These are phyloP conservation scores for Hericium alpestre DNA, from an alignment of 768 basidiomycete species.

Conservation along the genomic window DNA sequence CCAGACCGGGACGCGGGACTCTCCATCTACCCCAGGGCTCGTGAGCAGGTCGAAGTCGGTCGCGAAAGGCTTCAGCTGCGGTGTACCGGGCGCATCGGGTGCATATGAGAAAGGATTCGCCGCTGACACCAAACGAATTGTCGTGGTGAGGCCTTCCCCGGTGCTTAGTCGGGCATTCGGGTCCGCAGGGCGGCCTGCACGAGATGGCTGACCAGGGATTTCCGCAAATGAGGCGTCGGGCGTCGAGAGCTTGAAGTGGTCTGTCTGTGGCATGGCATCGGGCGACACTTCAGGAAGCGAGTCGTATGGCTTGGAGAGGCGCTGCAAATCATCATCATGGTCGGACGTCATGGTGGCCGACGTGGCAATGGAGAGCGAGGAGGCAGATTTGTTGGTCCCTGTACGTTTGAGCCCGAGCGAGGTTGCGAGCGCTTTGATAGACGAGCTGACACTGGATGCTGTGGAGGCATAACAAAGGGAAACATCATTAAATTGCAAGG, in stretches of 20 bases:
- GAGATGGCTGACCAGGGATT: conserved; percentile 47
- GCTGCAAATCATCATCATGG: conserved; percentile 9
- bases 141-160: conserved; percentile 29
- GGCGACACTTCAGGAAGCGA: conserved; percentile 10
- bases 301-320: conserved; percentile 9
- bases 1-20: conserved; percentile 24
- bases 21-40: conserved; percentile 30
- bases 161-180: conserved; percentile 50
- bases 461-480: conserved; percentile 2
- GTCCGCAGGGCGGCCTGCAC: conserved; percentile 54
- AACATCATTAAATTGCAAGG: background rate
- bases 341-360: conserved; percentile 27
- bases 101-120: conserved; percentile 1
- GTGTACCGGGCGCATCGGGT: conserved; percentile 31
- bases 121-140: conserved; percentile 34
- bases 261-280: conserved; percentile 29
- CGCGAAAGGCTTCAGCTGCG: conserved; percentile 53
- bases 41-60: conserved; percentile 61
- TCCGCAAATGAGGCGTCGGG: conserved; percentile 17
- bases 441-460: conserved; percentile 60
- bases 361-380: background rate
- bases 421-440: conserved; percentile 65
- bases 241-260: conserved; percentile 38
- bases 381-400: conserved; percentile 23
- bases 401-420: conserved; percentile 62